Conservation (phyloP, 1,139 yeast genomes). For the Lodderomyces metapsilosis region DNA sequence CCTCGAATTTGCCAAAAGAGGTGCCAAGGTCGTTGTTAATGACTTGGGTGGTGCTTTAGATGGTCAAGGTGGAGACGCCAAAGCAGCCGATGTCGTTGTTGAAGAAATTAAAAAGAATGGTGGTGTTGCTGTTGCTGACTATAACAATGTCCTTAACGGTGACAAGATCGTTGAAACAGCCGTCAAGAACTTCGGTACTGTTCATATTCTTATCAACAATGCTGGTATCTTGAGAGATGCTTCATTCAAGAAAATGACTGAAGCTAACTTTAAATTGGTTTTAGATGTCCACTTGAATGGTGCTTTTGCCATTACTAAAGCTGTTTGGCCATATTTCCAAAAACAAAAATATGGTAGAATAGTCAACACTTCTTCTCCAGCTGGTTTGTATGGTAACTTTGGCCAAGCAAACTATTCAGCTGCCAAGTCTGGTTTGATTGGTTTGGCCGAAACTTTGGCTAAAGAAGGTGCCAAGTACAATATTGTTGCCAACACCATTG, state of each 20-base stretch:
- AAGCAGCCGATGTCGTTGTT: slow-evolving; percentile 88
- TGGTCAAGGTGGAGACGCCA: slow-evolving; percentile 64
- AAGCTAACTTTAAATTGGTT: slow-evolving; percentile 75
- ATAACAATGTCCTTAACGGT: slow-evolving; percentile 87
- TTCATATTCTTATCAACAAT: slow-evolving; percentile 86
- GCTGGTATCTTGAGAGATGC: slow-evolving; percentile 90
- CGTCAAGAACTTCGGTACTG: slow-evolving; percentile 80
- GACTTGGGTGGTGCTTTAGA: slow-evolving; percentile 84
- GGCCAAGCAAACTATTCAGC: slow-evolving; percentile 97
- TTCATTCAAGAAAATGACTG: slow-evolving; percentile 78
- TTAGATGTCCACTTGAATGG: slow-evolving; percentile 88
- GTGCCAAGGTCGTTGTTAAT: slow-evolving; percentile 91
- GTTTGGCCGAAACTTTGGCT: slow-evolving; percentile 91
- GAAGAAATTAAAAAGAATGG: slow-evolving; percentile 74
- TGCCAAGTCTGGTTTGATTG: slow-evolving; percentile 87
- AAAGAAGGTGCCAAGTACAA: slow-evolving; percentile 89
- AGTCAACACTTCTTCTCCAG: slow-evolving; percentile 92
- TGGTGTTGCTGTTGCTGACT: slow-evolving; percentile 90
- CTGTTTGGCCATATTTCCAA: slow-evolving; percentile 91
- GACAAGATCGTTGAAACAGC: slow-evolving; percentile 87
- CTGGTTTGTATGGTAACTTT: slow-evolving; percentile 94
- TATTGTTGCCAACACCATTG: slow-evolving; percentile 82
- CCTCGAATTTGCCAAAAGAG: slow-evolving; percentile 80
- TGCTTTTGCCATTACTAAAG: slow-evolving; percentile 78
- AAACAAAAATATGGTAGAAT: slow-evolving; percentile 86